Percentiles rank a stretch among this genome's conserved stretches.
Evolutionary conservation across 805 yeast genomes (phyloP).

Genomic region (Wickerhamomyces hampshirensis): DNA sequence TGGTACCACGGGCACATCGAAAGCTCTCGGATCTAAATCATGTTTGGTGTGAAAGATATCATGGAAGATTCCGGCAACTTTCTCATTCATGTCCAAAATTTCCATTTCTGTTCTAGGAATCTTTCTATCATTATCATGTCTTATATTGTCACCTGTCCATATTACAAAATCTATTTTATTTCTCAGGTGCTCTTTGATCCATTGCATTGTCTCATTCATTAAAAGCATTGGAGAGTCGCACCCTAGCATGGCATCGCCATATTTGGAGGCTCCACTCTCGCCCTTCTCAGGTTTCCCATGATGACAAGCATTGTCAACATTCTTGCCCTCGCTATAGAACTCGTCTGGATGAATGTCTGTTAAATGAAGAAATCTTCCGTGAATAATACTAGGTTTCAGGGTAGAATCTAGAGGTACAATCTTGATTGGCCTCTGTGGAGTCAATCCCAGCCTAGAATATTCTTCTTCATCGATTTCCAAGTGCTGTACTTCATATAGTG

Average conservation of each 20-base stretch:
- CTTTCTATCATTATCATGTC: constrained; percentile 77
- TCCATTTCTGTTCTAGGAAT: constrained; percentile 70
- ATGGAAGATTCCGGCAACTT: constrained; percentile 48
- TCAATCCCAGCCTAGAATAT: constrained; percentile 32
- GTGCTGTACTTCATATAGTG: constrained; percentile 1
- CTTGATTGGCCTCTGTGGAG: constrained; percentile 34
- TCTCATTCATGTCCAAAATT: constrained; percentile 64
- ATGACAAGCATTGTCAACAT: constrained; percentile 55
- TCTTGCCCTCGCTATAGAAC: constrained; percentile 48
- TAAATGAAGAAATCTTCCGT: constrained; percentile 79
- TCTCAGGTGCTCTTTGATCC: constrained; percentile 59
- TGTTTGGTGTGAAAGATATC: constrained; percentile 41
- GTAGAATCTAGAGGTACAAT: constrained; percentile 19
- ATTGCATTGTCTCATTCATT: constrained; percentile 56
- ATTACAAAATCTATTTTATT: constrained; percentile 81
- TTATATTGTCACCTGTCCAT: constrained; percentile 88
- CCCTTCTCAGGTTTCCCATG: constrained; percentile 28
- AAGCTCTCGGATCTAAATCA: constrained; percentile 35
- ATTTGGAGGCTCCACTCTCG: constrained; percentile 52
- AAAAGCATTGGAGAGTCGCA: constrained; percentile 71
- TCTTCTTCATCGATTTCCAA: constrained; percentile 25
- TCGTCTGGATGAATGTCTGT: constrained; percentile 88
- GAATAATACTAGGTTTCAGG: constrained; percentile 21
- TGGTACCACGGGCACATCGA: constrained; percentile 54
- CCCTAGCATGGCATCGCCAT: constrained; percentile 71